Base-by-base conservation (phyloP, 257 asterid species). In the Dorcoceras hygrometricum region DNA sequence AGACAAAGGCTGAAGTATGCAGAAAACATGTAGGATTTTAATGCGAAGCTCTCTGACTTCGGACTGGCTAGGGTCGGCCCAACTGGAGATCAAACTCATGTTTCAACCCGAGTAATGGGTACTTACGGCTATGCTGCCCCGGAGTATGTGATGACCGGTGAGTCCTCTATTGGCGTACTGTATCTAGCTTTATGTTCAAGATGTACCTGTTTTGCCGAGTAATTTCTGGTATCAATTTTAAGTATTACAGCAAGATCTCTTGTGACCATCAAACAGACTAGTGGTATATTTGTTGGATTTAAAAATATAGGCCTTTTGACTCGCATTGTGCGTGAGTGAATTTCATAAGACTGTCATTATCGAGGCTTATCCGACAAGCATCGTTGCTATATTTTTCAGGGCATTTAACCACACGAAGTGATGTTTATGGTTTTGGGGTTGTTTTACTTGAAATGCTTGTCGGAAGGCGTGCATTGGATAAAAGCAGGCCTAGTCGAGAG, bases 61-160 rank as follows among this genome's bases (percentile, higher is more conserved):
- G 99, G 99, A 71, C 81, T 93, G 67, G 97, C 97, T 23, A 83
- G 95, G 80, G 92, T 88, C 34, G 99, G 99, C 48, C 99, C 99
- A 22, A 83, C 88, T 56, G 99, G 99, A 59, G 97, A 93, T 77
- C 95, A 93, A 83, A 93, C 99, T 23, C 99, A 93, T 57, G 99
- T 93, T 56, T 90, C 99, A 28, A 93, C 99, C 72, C 86, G 97
- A 19, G 97, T 93, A 34, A 86, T 90, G 99, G 99, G 99, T 65
- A 93, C 99, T 53, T 90, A 86, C 27, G 97, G 99, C 56, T 93
- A 93, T 79, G 96, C 97, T 62, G 97, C 99, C 67, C 99, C 98
- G 0, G 98, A 93, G 78, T 93, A 93, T 79, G 90, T 93, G 76
- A 90, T 93, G 99, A 93, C 97, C 2, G 97, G 99, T 93, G 77